Conservation (phyloP, 208 protist species). For the Acanthamoeba royreba region DNA sequence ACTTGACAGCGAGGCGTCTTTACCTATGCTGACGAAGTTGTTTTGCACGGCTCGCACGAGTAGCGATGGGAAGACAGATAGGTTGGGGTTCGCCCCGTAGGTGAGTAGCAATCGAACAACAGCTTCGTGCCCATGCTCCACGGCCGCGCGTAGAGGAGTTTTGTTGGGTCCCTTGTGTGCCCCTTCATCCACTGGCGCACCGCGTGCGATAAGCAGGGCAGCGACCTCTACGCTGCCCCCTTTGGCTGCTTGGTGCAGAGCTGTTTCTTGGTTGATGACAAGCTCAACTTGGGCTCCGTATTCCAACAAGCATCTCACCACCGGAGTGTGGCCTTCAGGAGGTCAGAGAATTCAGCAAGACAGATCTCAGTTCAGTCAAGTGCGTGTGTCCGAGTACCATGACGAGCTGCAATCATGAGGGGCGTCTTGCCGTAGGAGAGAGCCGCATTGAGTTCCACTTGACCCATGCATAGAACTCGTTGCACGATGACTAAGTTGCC, state of each 20-base stretch:
- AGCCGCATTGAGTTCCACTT: not conserved
- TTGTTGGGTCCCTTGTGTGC: too few relatives aligned
- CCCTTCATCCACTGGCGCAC: too few relatives aligned
- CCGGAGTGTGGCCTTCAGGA: not conserved
- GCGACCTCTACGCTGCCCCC: too few relatives aligned
- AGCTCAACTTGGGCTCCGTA: not conserved
- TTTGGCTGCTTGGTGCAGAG: too few relatives aligned
- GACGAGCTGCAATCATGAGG: not conserved
- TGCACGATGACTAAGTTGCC: not conserved
- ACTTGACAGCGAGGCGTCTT: too few relatives aligned
- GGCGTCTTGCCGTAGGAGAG: not conserved
- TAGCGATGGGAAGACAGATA: not conserved
- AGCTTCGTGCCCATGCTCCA: not conserved
- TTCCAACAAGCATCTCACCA: not conserved
- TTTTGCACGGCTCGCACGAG: not conserved
- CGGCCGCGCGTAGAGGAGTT: not conserved
- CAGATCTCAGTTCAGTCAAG: too few relatives aligned
- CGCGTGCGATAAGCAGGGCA: too few relatives aligned
- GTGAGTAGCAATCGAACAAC: not conserved
- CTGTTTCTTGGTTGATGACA: too few relatives aligned
- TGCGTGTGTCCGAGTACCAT: too few relatives aligned
- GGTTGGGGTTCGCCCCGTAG: not conserved
- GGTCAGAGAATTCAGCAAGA: too few relatives aligned
- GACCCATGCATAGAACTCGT: too few relatives aligned
- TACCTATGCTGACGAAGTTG: not conserved